phyloP scores from a whole-genome alignment of 2,329 filamentous ascomycete species.

The Teratosphaeria gauchensis region DNA sequence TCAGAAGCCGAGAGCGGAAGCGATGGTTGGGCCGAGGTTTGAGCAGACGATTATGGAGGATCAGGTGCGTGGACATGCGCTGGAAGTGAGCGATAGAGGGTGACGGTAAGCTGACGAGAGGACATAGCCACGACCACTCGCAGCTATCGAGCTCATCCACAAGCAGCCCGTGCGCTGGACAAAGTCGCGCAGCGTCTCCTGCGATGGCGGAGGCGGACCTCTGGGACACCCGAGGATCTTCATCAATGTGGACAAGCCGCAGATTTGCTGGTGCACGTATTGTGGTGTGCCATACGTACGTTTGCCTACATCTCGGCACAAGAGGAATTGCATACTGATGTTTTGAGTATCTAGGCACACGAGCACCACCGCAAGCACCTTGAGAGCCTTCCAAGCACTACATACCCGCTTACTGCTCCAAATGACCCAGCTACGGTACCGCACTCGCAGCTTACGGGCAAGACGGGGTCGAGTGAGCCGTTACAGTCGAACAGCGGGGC shows the following conservation, averaged over 20 bases:
- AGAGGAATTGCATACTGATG: background rate
- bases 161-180: slow-evolving; percentile 91
- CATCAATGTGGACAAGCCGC: slow-evolving; percentile 96
- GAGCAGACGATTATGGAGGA: slow-evolving; percentile 91
- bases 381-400: slow-evolving; percentile 65
- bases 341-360: slow-evolving; percentile 56
- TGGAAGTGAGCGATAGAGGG: background rate
- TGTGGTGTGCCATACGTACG: slow-evolving; percentile 89
- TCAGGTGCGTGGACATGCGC: slow-evolving; percentile 56
- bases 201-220: slow-evolving; percentile 86
- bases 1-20: slow-evolving; percentile 69
- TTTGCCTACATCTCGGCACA: slow-evolving; percentile 14
- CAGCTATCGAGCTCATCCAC: slow-evolving; percentile 93
- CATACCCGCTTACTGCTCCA: slow-evolving; percentile 59
- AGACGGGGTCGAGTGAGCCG: slow-evolving; percentile 22
- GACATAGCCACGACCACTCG: slow-evolving; percentile 68
- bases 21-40: slow-evolving; percentile 90
- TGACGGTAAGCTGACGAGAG: slow-evolving; percentile 1
- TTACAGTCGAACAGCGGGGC: slow-evolving; percentile 49
- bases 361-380: slow-evolving; percentile 80
- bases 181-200: slow-evolving; percentile 69
- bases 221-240: slow-evolving; percentile 86
- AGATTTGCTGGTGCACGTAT: slow-evolving; percentile 85
- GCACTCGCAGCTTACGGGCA: slow-evolving; percentile 29
- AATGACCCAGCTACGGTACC: slow-evolving; percentile 50